Evolutionary conservation across 495 filamentous ascomycete species (phyloP), one percentile per base, ranked within the genome.

Genomic region (Penicillium cataractarum): DNA sequence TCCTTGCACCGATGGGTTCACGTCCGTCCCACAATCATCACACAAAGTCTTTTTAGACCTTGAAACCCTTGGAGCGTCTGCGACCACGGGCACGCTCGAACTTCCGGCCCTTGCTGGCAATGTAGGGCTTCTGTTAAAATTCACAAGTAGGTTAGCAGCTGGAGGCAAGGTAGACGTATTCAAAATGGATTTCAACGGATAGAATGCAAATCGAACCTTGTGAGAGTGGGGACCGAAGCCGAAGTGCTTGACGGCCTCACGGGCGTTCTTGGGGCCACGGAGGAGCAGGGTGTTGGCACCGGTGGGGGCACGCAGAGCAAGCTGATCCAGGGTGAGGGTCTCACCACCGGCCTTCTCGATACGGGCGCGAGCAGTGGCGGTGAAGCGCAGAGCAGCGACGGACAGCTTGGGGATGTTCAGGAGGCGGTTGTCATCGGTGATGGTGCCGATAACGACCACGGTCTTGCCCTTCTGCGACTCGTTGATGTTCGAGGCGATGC

Each of bases 211-310:
- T 81, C 87, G 62, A 75, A 93, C 92, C 91, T 99, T 98, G 86
- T 96, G 84, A 78, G 87, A 92, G 86, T 99, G 95, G 53, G 95
- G 95, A 55, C 95, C 95, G 69, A 99, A 89, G 71, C 95, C 95
- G 77, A 99, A 98, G 84, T 98, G 96, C 89, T 97, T 98, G 74
- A 97, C 84, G 52, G 95, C 93, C 88, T 99, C 95, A 67, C 95
- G 86, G 63, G 92, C 79, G 79, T 97, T 97, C 92, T 97, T 97
- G 71, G 96, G 92, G 62, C 95, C 95, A 75, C 96, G 88, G 75
- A 99, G 88, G 52, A 99, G 85, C 58, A 99, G 85, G 54, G 94
- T 97, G 86, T 97, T 96, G 78, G 87, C 85, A 73, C 95, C 95
- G 65, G 93, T 98, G 60, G 95, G 95, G 62, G 92, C 88, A 72